phyloP scores from a whole-genome alignment of 2,329 filamentous ascomycete genomes.

The Magnaporthales sp. region DNA sequence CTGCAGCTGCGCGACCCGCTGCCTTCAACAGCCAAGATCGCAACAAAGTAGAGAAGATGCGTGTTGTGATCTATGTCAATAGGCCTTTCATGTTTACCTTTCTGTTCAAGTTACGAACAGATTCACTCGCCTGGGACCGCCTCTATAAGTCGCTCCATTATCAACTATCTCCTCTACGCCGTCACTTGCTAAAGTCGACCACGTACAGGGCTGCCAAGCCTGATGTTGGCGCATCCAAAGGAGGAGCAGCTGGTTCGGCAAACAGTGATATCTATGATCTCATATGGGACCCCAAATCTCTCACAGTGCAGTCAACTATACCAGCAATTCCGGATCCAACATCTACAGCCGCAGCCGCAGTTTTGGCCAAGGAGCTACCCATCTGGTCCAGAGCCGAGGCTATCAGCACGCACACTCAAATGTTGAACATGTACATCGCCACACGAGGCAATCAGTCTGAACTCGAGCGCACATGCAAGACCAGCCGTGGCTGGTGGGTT shows the following conservation, averaged over 20 bases:
- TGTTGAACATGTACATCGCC: conserved; percentile 46
- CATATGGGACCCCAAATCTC: conserved; percentile 48
- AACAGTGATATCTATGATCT: conserved; percentile 48
- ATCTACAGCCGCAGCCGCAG: conserved; percentile 11
- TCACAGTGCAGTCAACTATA: conserved; percentile 54
- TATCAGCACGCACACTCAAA: conserved; percentile 54
- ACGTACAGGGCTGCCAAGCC: conserved; percentile 46
- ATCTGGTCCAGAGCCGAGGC: conserved; percentile 54
- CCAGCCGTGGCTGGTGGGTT: conserved; percentile 60
- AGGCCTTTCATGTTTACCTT: conserved; percentile 72
- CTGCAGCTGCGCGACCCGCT: conserved; percentile 11
- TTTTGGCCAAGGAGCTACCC: conserved; percentile 13
- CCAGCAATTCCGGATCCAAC: conserved; percentile 53
- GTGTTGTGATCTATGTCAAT: conserved; percentile 65
- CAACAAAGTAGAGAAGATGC: conserved; percentile 48
- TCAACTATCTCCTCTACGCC: conserved; percentile 51
- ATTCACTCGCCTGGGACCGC: conserved; percentile 44
- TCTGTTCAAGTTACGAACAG: conserved; percentile 55
- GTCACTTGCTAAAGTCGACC: conserved; percentile 47
- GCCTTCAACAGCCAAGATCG: conserved; percentile 37
- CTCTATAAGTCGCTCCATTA: conserved; percentile 52
- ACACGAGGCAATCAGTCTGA: conserved; percentile 35
- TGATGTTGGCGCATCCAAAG: conserved; percentile 15
- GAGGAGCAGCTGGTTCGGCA: conserved; percentile 8
- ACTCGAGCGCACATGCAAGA: conserved; percentile 56